Evolutionary conservation across 495 filamentous ascomycete genomes (phyloP), one percentile per base, ranked within the genome.

Genomic region (Xylaria nigripes): DNA sequence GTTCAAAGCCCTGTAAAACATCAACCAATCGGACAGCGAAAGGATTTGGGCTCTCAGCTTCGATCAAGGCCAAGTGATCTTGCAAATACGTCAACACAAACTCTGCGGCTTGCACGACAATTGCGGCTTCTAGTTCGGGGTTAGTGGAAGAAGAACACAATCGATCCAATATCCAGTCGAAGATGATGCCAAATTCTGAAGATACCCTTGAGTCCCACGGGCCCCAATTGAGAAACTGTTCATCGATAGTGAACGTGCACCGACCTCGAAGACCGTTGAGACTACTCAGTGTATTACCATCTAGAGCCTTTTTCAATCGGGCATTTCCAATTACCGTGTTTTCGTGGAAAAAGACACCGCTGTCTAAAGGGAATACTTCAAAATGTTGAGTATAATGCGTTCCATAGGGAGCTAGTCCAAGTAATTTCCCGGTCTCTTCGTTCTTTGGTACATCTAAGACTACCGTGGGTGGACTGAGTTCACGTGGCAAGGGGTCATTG

Each of bases 271-370:
- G 58, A n/a, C 29, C 55, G 29, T 61, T 59, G 15, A 72, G 51
- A 3, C 50, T 57, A n/a, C 59, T 64, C 25, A 49, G 59, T 42
- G 55, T 55, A 19, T 48, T 66, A 29, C 50, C 58, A 61, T 73
- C 69, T 9, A 81, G 65, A 10, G 76, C 82, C 47, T 72, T 76
- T 34, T 62, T 62, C 47, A 95, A 75, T 21, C 79, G 76, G 0
- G 86, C 87, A 59, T 81, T 84, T 15, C 90, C 90, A 46, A 95
- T 75, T 46, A 94, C 77, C 10, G 89, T 90, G 45, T 69, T 77
- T 59, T 84, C 73, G 59, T 91, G 87, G 59, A 94, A 93, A 66
- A 77, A 93, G 1, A 83, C 84, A 0, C 85, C 87, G 10, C 67
- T 51, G 42, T 72, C 75, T 22, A 95, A 69, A 23, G 89, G 84